phyloP scores from a whole-genome alignment of 495 filamentous ascomycete genomes.

The Lichenothelia convexa region DNA sequence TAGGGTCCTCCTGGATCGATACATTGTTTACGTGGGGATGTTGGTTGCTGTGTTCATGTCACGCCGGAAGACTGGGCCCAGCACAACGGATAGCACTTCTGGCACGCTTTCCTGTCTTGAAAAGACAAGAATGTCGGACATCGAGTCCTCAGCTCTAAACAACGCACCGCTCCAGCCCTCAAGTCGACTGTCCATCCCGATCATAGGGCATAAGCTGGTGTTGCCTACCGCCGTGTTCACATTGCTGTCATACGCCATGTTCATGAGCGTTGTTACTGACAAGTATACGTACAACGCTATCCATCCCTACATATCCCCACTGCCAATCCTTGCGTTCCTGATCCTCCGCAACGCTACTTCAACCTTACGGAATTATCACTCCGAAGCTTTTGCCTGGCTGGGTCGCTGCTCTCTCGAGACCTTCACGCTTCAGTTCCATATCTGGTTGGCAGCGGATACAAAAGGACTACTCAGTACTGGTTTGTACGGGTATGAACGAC shows the following conservation, averaged over 20 bases:
- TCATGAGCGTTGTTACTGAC: background rate
- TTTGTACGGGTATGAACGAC: no score
- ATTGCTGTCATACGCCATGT: background rate
- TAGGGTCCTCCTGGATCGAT: constrained; percentile 14
- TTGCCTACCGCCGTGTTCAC: background rate
- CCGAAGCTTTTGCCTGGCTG: constrained; percentile 30
- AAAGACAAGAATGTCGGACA: background rate
- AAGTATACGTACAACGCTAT: constrained; percentile 25
- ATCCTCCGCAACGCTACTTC: constrained; percentile 31
- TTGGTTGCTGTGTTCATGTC: background rate
- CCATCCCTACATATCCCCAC: constrained; percentile 34
- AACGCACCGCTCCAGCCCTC: no score
- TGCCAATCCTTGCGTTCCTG: constrained; percentile 34
- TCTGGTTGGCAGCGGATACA: constrained; percentile 42
- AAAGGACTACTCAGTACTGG: constrained; percentile 34
- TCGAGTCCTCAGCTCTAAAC: background rate
- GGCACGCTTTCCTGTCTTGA: no score
- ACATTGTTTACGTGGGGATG: constrained; percentile 1
- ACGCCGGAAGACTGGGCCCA: no score
- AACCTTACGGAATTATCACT: constrained; percentile 24
- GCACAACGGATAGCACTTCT: no score
- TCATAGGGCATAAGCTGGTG: background rate
- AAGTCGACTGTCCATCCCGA: no score
- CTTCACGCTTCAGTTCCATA: constrained; percentile 41
- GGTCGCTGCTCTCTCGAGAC: constrained; percentile 38